phyloP scores from a whole-genome alignment of 2,329 filamentous ascomycete species.

The Penicillium sp. region DNA sequence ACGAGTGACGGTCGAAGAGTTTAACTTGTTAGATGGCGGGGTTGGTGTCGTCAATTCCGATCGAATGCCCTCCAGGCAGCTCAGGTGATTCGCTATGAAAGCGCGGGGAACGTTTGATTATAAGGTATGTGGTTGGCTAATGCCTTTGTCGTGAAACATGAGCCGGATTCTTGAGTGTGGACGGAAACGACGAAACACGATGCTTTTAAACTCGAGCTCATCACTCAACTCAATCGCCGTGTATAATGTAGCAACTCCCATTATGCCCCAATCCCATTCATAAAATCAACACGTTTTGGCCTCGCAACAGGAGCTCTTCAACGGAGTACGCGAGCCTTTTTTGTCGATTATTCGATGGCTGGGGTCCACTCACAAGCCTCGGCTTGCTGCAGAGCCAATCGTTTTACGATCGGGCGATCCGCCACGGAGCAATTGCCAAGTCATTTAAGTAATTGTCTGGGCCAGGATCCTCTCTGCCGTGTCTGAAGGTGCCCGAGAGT shows the following conservation, averaged over 20 bases:
- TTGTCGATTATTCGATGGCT: background rate
- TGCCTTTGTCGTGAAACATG: background rate
- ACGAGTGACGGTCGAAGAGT: background rate
- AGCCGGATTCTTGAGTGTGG: background rate
- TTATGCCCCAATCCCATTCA: background rate
- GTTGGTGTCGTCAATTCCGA: conserved; percentile 1
- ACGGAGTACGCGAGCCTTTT: background rate
- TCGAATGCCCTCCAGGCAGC: background rate
- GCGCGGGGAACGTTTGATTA: background rate
- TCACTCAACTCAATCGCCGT: background rate
- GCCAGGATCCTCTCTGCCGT: background rate
- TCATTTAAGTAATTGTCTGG: background rate
- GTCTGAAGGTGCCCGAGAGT: background rate
- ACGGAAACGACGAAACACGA: background rate
- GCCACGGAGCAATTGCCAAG: background rate
- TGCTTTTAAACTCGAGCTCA: background rate
- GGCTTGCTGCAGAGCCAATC: conserved; percentile 1
- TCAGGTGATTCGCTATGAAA: background rate
- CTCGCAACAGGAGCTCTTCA: background rate
- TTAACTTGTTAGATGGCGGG: background rate
- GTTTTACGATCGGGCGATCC: background rate
- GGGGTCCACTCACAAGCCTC: conserved; percentile 1
- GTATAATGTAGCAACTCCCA: background rate
- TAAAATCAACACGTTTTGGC: background rate
- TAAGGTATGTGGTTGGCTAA: background rate